A percentile compares a stretch with the other conserved stretches of the same genome.
Conservation (phyloP, 192 early-diverging fungal species). For the Linnemannia elongata region DNA sequence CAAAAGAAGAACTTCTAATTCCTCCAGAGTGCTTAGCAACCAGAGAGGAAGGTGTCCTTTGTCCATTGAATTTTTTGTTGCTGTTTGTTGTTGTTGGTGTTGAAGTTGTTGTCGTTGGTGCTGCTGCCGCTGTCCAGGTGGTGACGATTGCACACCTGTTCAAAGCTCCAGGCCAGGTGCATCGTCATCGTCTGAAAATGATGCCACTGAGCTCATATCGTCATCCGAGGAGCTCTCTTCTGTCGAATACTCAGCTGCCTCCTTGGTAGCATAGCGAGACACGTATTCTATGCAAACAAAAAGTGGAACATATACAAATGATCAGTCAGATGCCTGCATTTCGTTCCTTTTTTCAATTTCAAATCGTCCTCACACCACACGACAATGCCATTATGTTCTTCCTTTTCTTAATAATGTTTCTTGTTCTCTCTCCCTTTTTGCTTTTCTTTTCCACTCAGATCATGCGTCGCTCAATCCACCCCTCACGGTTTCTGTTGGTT, state of each 20-base stretch:
- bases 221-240: conserved; percentile 74
- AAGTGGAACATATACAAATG: neutral
- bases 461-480: neutral
- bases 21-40: neutral
- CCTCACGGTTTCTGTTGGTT: neutral
- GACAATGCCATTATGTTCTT: neutral
- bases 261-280: conserved; percentile 83
- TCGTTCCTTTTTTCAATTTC: too few species aligned
- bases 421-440: neutral
- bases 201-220: conserved; percentile 87
- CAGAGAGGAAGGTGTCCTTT: neutral
- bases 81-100: neutral
- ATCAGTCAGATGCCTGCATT: neutral
- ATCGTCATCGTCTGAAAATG: conserved; percentile 86
- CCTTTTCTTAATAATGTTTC: neutral
- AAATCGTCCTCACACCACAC: neutral
- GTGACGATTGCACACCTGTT: neutral
- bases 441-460: neutral
- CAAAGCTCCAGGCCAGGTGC: conserved; percentile 87
- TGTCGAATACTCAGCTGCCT: conserved; percentile 84
- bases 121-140: neutral
- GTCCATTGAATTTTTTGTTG: neutral
- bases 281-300: conserved; percentile 82
- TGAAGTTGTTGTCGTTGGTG: too few species aligned
- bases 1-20: neutral